phyloP scores from a whole-genome alignment of 2,329 filamentous ascomycete genomes.

The Claviceps purpurea region DNA sequence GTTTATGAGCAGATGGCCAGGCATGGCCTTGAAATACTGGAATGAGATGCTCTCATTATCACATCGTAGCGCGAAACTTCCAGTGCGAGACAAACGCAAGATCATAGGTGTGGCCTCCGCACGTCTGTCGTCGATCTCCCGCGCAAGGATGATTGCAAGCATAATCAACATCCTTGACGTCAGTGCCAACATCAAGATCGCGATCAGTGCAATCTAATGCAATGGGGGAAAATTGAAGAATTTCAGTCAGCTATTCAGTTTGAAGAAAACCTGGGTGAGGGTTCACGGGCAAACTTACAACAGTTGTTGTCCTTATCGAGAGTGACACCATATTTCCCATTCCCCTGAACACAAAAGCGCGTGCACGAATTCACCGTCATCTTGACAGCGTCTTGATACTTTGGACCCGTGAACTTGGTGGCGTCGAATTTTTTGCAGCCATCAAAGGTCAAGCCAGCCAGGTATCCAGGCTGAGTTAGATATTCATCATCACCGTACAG shows the following conservation, averaged over 20 bases:
- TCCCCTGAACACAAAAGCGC: background rate
- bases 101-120: background rate
- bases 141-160: background rate
- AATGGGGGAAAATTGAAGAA: background rate
- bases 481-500: background rate
- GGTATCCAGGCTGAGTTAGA: background rate
- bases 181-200: background rate
- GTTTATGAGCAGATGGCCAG: background rate
- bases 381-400: background rate
- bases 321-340: background rate
- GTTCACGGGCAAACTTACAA: background rate
- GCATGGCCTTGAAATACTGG: no score
- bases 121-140: background rate
- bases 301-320: background rate
- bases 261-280: background rate
- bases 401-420: background rate
- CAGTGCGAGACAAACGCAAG: background rate
- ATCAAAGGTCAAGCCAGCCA: background rate
- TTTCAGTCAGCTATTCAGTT: no score
- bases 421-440: background rate
- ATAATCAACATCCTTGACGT: background rate
- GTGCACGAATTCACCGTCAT: background rate
- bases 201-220: background rate
- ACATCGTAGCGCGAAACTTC: background rate
- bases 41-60: background rate